Base-by-base conservation (phyloP, 2,329 filamentous ascomycete genomes). In the Amylocarpus encephaloides region DNA sequence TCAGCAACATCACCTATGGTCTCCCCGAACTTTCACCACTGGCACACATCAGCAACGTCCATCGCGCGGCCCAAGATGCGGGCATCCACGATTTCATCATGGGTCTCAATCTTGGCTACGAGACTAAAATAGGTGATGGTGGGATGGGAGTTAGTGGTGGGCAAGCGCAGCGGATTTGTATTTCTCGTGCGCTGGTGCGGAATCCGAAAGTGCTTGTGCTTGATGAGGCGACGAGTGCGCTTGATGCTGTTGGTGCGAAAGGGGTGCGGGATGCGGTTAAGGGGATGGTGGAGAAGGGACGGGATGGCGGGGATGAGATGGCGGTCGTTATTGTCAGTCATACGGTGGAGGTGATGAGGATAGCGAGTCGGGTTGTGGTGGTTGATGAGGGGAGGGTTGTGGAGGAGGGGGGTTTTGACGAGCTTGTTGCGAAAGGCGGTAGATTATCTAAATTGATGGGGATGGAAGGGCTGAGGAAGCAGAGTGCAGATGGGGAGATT, bases 311-410 rank as follows among this genome's bases (percentile, higher is more conserved):
- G 11, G 54, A 61, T 3, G 71, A 70, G 0, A 77, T 88, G 66
- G 86, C 86, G 0, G 80, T 95, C 0, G 73, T 96, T 13, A 76
- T 94, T 19, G 84, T 95, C 35, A 95, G 90, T 43, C 92, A 96
- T 68, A 80, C 77, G 50, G 74, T 73, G 54, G 85, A 92, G 62
- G 94, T 95, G 88, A 96, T 97, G 87, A 75, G 77, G 50, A 78
- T 88, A 51, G 86, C 85, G 0, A 83, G 89, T 64, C 74, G 79
- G 40, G 72, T 96, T 6, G 73, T 92, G 1, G 80, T 96, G 52
- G 74, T 94, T 26, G 78, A 86, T n/a, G 78, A 82, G 0, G 75
- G 78, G 2, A 72, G 78, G 1, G 79, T 88, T 6, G 85, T 81
- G 2, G 79, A 92, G 64, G 69, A 76, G 49, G 91, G 91, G 0